phyloP scores from a whole-genome alignment of 1,139 yeast genomes.

The Groenewaldozyma auringiensis region DNA sequence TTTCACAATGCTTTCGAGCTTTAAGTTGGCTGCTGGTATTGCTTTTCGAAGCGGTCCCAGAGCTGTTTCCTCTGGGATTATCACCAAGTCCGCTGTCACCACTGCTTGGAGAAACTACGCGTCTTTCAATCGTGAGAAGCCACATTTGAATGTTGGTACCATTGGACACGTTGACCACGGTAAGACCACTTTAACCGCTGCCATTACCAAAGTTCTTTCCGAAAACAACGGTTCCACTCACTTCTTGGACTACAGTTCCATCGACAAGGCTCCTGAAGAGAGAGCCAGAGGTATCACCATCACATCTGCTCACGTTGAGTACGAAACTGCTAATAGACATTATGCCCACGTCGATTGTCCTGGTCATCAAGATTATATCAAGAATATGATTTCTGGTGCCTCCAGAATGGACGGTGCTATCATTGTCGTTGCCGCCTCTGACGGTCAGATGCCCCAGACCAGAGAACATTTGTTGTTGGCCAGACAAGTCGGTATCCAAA shows the following conservation, averaged over 20 bases:
- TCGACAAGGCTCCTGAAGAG: conserved; percentile 99
- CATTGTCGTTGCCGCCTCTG: conserved; percentile 97
- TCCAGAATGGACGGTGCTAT: conserved; percentile 99
- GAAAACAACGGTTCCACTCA: conserved; percentile 75
- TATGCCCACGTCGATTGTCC: conserved; percentile 98
- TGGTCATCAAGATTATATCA: conserved; percentile 98
- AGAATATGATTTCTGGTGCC: conserved; percentile 99
- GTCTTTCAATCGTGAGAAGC: conserved; percentile 44
- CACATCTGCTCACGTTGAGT: conserved; percentile 95
- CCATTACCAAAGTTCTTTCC: conserved; percentile 91
- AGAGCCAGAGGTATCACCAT: conserved; percentile 99
- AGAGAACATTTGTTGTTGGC: conserved; percentile 97
- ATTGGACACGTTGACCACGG: conserved; percentile 98
- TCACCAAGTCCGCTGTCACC: background rate
- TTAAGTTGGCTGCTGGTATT: background rate
- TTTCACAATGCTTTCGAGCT: background rate
- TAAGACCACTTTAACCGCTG: conserved; percentile 96
- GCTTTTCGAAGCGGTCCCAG: background rate
- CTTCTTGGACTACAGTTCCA: conserved; percentile 86
- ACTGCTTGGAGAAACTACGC: conserved; percentile 9
- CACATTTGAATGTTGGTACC: conserved; percentile 94
- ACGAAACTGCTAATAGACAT: conserved; percentile 87
- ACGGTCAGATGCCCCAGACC: conserved; percentile 99
- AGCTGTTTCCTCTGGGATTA: background rate
- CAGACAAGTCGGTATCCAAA: conserved; percentile 98